Evolutionary conservation across 768 basidiomycete species (phyloP).

Genomic region (Wakefieldia striispora): DNA sequence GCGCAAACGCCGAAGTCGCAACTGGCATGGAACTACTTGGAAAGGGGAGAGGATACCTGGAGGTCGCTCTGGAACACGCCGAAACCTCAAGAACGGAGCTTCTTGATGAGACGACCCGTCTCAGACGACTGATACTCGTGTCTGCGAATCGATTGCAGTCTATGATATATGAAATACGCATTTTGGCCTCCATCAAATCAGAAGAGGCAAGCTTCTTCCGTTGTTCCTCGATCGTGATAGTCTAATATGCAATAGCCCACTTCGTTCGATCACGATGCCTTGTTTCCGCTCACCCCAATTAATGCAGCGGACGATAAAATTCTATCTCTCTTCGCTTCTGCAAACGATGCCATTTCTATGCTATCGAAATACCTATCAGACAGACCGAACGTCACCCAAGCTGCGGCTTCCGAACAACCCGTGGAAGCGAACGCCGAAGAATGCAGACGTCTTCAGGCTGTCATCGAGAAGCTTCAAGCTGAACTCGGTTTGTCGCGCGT

Average conservation of each 20-base stretch:
- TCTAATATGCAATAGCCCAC: slow-evolving; percentile 37
- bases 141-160: slow-evolving; percentile 65
- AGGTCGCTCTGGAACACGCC: slow-evolving; percentile 69
- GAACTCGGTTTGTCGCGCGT: slow-evolving; percentile 52
- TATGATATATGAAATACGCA: slow-evolving; percentile 47
- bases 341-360: slow-evolving; percentile 37
- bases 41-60: slow-evolving; percentile 55
- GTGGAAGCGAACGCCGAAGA: slow-evolving; percentile 38
- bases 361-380: slow-evolving; percentile 28
- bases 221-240: background rate
- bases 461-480: slow-evolving; percentile 48
- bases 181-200: slow-evolving; percentile 36
- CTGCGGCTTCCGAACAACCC: slow-evolving; percentile 15
- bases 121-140: slow-evolving; percentile 59
- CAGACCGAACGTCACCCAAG: slow-evolving; percentile 6
- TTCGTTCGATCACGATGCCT: slow-evolving; percentile 42
- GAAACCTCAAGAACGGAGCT: slow-evolving; percentile 64
- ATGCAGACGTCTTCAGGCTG: slow-evolving; percentile 46
- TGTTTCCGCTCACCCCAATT: slow-evolving; percentile 56
- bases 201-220: slow-evolving; percentile 45
- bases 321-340: slow-evolving; percentile 39
- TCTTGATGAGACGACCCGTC: slow-evolving; percentile 58
- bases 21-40: slow-evolving; percentile 45
- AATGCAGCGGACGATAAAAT: slow-evolving; percentile 50
- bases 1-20: slow-evolving; percentile 49